These are phyloP conservation scores for Jacaranda copaia DNA, from an alignment of 257 asterid genomes.

Conservation along the genomic window DNA sequence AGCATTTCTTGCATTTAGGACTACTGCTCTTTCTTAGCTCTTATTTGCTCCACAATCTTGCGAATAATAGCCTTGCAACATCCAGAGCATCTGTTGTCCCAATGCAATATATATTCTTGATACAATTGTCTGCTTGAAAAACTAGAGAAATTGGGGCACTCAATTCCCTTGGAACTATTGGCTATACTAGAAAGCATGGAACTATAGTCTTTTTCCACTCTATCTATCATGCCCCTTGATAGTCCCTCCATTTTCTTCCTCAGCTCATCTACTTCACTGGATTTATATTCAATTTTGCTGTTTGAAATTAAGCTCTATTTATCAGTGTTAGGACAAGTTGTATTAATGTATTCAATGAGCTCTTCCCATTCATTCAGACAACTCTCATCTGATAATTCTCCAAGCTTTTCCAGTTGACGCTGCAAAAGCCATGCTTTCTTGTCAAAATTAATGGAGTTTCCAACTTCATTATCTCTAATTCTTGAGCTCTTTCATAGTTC, in stretches of 20 bases:
- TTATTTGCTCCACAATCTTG: conserved; percentile 64
- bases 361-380: conserved; percentile 37
- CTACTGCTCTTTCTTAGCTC: conserved; percentile 75
- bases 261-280: conserved; percentile 51
- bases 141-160: conserved; percentile 37
- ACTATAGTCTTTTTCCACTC: conserved; percentile 55
- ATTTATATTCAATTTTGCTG: conserved; percentile 29
- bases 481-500: conserved; percentile 50
- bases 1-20: conserved; percentile 78
- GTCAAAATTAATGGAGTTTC: conserved; percentile 57
- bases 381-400: conserved; percentile 44
- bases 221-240: conserved; percentile 53
- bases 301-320: conserved; percentile 33
- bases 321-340: conserved; percentile 29
- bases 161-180: conserved; percentile 52
- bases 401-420: conserved; percentile 54
- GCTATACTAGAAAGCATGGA: conserved; percentile 47
- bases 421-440: conserved; percentile 55
- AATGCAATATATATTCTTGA: conserved; percentile 49
- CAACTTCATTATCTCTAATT: conserved; percentile 38
- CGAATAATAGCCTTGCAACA: conserved; percentile 59
- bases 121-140: conserved; percentile 39
- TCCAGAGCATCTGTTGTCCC: conserved; percentile 61
- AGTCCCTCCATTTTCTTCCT: conserved; percentile 57
- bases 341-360: conserved; percentile 27